These are phyloP conservation scores for Suillus decipiens DNA, from an alignment of 768 basidiomycete genomes.

Conservation along the genomic window DNA sequence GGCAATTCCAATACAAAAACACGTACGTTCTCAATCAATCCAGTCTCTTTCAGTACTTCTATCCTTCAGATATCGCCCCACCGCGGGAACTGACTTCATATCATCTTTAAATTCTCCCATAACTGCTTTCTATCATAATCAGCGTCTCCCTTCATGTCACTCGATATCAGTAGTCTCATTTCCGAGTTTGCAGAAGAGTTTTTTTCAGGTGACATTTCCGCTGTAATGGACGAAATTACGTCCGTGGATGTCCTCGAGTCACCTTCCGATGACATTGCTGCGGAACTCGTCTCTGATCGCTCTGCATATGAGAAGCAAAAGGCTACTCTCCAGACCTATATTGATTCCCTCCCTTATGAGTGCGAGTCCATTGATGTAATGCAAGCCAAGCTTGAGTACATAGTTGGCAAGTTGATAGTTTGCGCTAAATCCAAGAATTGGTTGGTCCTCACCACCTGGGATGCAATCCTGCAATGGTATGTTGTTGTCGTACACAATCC, in stretches of 20 bases:
- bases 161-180: constrained; percentile 28
- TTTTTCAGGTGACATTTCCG: constrained; percentile 24
- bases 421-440: constrained; percentile 79
- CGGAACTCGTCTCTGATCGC: constrained; percentile 24
- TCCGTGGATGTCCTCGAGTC: constrained; percentile 46
- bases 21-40: constrained; percentile 26
- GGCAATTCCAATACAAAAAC: constrained; percentile 13
- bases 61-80: not conserved
- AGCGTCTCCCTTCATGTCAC: constrained; percentile 6
- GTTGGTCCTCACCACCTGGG: constrained; percentile 74
- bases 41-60: constrained; percentile 14
- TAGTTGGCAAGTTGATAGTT: constrained; percentile 66
- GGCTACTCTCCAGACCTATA: constrained; percentile 62
- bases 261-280: constrained; percentile 35
- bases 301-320: constrained; percentile 58
- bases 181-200: constrained; percentile 23
- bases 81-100: constrained; percentile 3
- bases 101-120: not conserved
- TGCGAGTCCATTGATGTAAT: constrained; percentile 73
- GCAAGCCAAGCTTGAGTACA: constrained; percentile 66
- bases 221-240: constrained; percentile 58
- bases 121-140: constrained; percentile 3
- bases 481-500: constrained; percentile 19
- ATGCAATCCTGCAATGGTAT: constrained; percentile 77
- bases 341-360: constrained; percentile 69